Evolutionary conservation across 2,329 filamentous ascomycete genomes (phyloP).

Genomic region (Aspergillus glaucus): DNA sequence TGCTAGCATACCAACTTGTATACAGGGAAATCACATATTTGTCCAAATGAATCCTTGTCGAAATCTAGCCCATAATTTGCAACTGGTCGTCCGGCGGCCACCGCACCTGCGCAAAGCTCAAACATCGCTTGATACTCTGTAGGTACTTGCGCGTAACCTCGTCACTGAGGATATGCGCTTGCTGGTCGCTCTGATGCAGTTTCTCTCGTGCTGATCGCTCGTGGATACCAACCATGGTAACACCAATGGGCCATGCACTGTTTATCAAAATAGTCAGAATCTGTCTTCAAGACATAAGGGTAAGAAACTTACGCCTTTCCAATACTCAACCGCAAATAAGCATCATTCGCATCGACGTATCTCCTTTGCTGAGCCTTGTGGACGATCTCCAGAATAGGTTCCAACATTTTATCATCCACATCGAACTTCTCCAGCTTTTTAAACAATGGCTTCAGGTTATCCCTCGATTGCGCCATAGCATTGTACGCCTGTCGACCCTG

Average conservation of each 20-base stretch:
- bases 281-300: neutral
- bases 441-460: constrained; percentile 86
- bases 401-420: constrained; percentile 69
- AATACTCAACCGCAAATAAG: constrained; percentile 86
- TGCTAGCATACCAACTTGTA: too few relatives aligned
- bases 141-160: constrained; percentile 92
- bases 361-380: constrained; percentile 80
- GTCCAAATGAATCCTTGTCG: too few relatives aligned
- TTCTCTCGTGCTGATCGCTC: constrained; percentile 94
- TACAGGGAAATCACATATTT: too few relatives aligned
- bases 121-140: constrained; percentile 93
- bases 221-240: constrained; percentile 99
- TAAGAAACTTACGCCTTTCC: constrained; percentile 61
- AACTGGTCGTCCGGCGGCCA: constrained; percentile 91
- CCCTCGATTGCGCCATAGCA: constrained; percentile 78
- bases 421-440: constrained; percentile 78
- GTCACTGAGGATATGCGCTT: constrained; percentile 95
- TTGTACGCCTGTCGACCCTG: constrained; percentile 75
- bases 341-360: constrained; percentile 95
- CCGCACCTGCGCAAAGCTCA: constrained; percentile 93
- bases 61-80: constrained; percentile 79
- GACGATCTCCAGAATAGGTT: constrained; percentile 85
- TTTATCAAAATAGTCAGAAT: constrained; percentile 8
- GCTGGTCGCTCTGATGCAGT: constrained; percentile 68
- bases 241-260: constrained; percentile 91